Evolutionary conservation across 352 stramenopile genomes (phyloP).

Genomic region (Globisporangium cylindrosporum): DNA sequence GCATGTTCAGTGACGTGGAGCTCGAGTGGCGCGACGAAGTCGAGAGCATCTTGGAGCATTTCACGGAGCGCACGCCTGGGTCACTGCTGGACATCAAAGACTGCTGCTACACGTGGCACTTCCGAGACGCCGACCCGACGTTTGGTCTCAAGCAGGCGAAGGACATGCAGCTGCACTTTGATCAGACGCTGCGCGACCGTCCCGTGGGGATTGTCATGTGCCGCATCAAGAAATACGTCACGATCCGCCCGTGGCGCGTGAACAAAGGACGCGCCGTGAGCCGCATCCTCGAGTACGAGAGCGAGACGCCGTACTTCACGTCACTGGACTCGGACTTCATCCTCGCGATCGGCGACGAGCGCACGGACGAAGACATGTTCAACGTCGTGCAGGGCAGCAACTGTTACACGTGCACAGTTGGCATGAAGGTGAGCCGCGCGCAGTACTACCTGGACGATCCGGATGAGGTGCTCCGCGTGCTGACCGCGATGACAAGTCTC

Average conservation of each 20-base stretch:
- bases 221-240: slow-evolving; percentile 88
- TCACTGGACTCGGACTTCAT: slow-evolving; percentile 85
- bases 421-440: slow-evolving; percentile 85
- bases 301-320: slow-evolving; percentile 71
- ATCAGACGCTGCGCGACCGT: slow-evolving; percentile 86
- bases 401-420: slow-evolving; percentile 87
- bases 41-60: slow-evolving; percentile 82
- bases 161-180: slow-evolving; percentile 87
- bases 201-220: slow-evolving; percentile 86
- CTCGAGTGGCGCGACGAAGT: slow-evolving; percentile 77
- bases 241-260: slow-evolving; percentile 80
- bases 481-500: slow-evolving; percentile 69
- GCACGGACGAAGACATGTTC: slow-evolving; percentile 90
- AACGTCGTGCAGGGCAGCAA: slow-evolving; percentile 87
- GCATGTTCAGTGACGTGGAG: slow-evolving; percentile 79
- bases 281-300: slow-evolving; percentile 81
- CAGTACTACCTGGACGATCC: slow-evolving; percentile 82
- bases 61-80: slow-evolving; percentile 85
- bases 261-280: slow-evolving; percentile 86
- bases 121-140: slow-evolving; percentile 79
- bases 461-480: slow-evolving; percentile 71
- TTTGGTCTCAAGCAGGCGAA: slow-evolving; percentile 87
- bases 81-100: slow-evolving; percentile 84
- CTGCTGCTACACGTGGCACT: slow-evolving; percentile 88
- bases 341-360: slow-evolving; percentile 78